Base-by-base conservation (phyloP, 1,139 yeast genomes). In the Pichia sp. region DNA sequence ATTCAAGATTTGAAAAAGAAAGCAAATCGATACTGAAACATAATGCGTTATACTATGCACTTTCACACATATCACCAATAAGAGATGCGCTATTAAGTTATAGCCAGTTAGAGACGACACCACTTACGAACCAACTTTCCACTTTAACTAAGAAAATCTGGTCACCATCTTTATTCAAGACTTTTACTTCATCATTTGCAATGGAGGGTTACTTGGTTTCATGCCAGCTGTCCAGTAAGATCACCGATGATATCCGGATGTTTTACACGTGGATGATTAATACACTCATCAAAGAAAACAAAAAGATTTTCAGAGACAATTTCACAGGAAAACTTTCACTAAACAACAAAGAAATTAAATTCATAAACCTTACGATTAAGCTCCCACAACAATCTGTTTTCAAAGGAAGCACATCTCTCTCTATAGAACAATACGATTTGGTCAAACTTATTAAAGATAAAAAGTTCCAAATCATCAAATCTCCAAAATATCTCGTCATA, bases 111-210 rank as follows among this genome's bases (percentile, higher is more conserved):
- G 53, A 56, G 8, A 46, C 52, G 9, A 45, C 64, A 8, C 69
- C 67, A 27, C 48, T 62, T 17, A 47, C 44, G 22, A 45, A 22
- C 44, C 60, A 46, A 50, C 53, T 59, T 48, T 54, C 63, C 50
- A 40, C 72, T n/a, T 62, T 85, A 24, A 58, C 77, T 0, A 71
- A 84, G 48, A 83, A 81, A 52, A 44, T 84, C 6, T 87, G 93
- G 93, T 83, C 83, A 6, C 69, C 75, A 1, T 66, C 67, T 38
- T 68, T 85, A 21, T 81, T 80, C 61, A 76, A 76, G 51, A 65
- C 73, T 3, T 89, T 84, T 59, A 71, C 85, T 2, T 81, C 93
- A 0, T 85, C 90, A 0, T 85, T 79, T 57, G 88, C 82, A 44
- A 67, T 86, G 14, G 62, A 83, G 42, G 81, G 79, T 53, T 67